These are phyloP conservation scores for Phytophthora quininea DNA, from an alignment of 352 stramenopile species.

Conservation along the genomic window DNA sequence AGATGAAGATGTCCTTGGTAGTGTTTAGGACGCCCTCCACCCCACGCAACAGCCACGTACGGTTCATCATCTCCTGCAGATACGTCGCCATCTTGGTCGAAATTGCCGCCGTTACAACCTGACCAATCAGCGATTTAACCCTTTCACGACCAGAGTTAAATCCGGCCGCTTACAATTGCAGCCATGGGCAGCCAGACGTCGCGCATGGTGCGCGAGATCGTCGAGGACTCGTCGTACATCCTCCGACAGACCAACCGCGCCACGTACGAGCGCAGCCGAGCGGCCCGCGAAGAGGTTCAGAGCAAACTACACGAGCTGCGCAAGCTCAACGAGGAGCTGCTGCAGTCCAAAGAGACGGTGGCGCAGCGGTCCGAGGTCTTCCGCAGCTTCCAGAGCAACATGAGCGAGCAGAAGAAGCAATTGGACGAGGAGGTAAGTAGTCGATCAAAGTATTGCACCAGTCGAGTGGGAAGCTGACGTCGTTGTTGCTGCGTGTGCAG, in stretches of 20 bases:
- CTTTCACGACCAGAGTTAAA: no score
- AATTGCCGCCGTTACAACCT: constrained; percentile 1
- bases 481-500: constrained; percentile 23
- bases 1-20: background rate
- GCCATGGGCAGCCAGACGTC: constrained; percentile 81
- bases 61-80: constrained; percentile 84
- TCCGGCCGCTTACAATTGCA: background rate
- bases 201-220: constrained; percentile 78
- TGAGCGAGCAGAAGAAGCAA: constrained; percentile 67
- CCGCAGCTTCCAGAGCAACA: constrained; percentile 51
- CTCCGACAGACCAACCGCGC: constrained; percentile 73
- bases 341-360: constrained; percentile 63
- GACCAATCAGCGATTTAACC: background rate
- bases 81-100: constrained; percentile 73
- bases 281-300: constrained; percentile 59
- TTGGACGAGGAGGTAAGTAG: constrained; percentile 59
- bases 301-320: constrained; percentile 67
- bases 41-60: constrained; percentile 45
- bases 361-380: constrained; percentile 61
- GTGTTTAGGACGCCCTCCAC: background rate
- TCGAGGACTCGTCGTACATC: constrained; percentile 83
- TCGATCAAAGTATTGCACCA: no score
- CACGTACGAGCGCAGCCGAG: constrained; percentile 70
- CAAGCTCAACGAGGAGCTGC: constrained; percentile 59
- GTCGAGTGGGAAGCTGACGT: no score